Conservation (phyloP, 164 flowering plant genomes). For the Vitis amurensis region DNA sequence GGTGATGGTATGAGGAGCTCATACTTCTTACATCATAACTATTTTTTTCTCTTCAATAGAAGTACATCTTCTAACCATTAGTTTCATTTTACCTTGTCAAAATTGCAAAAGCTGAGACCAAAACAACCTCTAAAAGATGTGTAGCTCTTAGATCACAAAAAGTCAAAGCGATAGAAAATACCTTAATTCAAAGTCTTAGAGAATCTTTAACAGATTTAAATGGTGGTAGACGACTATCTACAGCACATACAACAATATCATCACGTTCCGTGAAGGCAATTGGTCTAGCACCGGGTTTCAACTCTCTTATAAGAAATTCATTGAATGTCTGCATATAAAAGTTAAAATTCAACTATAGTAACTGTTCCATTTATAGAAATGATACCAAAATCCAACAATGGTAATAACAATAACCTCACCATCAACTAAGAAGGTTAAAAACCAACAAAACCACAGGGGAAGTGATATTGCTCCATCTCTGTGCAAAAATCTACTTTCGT, state of each 20-base stretch:
- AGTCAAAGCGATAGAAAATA: slow-evolving; percentile 11
- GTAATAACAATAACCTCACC: not conserved
- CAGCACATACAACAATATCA: slow-evolving; percentile 85
- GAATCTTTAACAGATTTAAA: slow-evolving; percentile 71
- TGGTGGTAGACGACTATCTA: slow-evolving; percentile 89
- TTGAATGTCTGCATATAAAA: slow-evolving; percentile 77
- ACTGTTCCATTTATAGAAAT: not conserved
- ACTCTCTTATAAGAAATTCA: slow-evolving; percentile 86
- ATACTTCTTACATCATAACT: too few species aligned
- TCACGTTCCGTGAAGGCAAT: slow-evolving; percentile 65
- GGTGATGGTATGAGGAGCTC: too few species aligned
- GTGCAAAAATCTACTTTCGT: too few species aligned
- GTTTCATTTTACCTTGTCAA: too few species aligned
- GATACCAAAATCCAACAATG: not conserved
- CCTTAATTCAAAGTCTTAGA: slow-evolving; percentile 93
- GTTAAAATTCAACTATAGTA: not conserved
- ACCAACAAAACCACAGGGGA: too few species aligned
- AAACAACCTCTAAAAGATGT: not conserved
- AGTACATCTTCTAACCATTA: too few species aligned
- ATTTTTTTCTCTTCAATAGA: too few species aligned
- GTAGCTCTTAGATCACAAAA: not conserved
- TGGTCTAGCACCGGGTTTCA: slow-evolving; percentile 82
- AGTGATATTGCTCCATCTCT: too few species aligned
- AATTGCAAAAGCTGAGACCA: too few species aligned
- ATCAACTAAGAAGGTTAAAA: not conserved